Evolutionary conservation across 176 grass and related monocot species (phyloP).

Genomic region (Avena insularis): DNA sequence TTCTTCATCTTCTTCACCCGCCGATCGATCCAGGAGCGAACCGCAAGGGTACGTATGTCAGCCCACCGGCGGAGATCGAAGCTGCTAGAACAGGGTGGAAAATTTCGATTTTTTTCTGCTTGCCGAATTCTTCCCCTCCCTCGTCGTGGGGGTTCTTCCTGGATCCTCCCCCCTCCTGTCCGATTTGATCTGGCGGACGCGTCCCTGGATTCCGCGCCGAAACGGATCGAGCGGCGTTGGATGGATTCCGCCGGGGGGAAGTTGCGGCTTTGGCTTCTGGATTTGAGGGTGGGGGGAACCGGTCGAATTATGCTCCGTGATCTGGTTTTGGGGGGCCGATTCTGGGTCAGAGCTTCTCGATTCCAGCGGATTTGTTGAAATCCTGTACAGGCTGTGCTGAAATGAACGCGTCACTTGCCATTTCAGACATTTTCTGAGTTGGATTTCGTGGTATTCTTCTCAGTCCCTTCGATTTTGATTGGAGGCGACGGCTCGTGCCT

Average conservation of each 20-base stretch:
- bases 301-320: slow-evolving; percentile 29
- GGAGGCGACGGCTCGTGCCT: neutral
- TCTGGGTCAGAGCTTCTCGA: neutral
- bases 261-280: neutral
- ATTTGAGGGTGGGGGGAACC: neutral
- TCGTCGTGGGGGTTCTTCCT: neutral
- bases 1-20: slow-evolving; percentile 38
- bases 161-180: slow-evolving; percentile 6
- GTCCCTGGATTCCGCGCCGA: slow-evolving; percentile 30
- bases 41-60: neutral
- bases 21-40: slow-evolving; percentile 13
- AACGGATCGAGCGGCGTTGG: slow-evolving; percentile 7
- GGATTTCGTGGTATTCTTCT: neutral
- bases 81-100: neutral
- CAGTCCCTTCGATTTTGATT: slow-evolving; percentile 19
- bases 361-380: neutral
- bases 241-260: slow-evolving; percentile 4
- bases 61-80: slow-evolving; percentile 12
- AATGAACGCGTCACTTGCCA: slow-evolving; percentile 6
- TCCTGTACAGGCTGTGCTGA: neutral
- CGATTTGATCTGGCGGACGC: slow-evolving; percentile 21
- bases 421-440: neutral
- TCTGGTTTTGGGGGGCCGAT: neutral
- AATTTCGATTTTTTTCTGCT: neutral
- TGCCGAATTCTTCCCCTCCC: neutral